These are phyloP conservation scores for Puya raimondii DNA, from an alignment of 176 grass and related monocot genomes.

Conservation along the genomic window DNA sequence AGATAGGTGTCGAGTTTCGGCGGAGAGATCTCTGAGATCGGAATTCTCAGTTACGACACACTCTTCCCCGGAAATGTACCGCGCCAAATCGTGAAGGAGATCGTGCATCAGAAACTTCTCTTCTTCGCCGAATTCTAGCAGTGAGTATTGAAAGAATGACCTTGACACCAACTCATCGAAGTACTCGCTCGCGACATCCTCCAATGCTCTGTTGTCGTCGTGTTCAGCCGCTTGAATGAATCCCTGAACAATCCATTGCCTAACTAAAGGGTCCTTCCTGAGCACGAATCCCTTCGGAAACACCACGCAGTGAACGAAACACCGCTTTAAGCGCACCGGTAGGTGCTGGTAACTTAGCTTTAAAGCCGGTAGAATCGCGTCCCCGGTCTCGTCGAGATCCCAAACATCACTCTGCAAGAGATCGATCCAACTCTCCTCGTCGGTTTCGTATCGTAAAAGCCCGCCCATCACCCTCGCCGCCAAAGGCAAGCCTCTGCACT, in stretches of 20 bases:
- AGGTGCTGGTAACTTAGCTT: slow-evolving; percentile 5
- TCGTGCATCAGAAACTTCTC: slow-evolving; percentile 28
- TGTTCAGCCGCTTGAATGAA: slow-evolving; percentile 3
- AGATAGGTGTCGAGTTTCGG: slow-evolving; percentile 4
- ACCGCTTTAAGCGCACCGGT: slow-evolving; percentile 21
- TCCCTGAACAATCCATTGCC: slow-evolving; percentile 31
- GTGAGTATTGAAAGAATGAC: slow-evolving; percentile 28
- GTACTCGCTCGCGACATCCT: slow-evolving; percentile 18
- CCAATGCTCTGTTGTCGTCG: background rate
- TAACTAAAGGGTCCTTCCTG: slow-evolving; percentile 5
- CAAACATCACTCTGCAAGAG: slow-evolving; percentile 28
- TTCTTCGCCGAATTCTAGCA: slow-evolving; percentile 5
- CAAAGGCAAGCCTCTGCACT: slow-evolving; percentile 30
- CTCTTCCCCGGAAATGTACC: slow-evolving; percentile 5
- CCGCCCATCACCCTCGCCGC: slow-evolving; percentile 32
- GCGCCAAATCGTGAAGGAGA: slow-evolving; percentile 23
- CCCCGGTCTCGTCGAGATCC: slow-evolving; percentile 5
- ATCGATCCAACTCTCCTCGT: slow-evolving; percentile 24
- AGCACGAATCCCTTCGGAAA: slow-evolving; percentile 30
- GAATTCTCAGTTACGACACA: slow-evolving; percentile 11
- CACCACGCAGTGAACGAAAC: slow-evolving; percentile 26
- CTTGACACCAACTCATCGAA: slow-evolving; percentile 29
- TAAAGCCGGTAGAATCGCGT: background rate
- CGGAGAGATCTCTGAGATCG: background rate
- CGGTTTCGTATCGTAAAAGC: slow-evolving; percentile 14